phyloP scores from a whole-genome alignment of 352 stramenopile species.

The Globisporangium cystogenes region DNA sequence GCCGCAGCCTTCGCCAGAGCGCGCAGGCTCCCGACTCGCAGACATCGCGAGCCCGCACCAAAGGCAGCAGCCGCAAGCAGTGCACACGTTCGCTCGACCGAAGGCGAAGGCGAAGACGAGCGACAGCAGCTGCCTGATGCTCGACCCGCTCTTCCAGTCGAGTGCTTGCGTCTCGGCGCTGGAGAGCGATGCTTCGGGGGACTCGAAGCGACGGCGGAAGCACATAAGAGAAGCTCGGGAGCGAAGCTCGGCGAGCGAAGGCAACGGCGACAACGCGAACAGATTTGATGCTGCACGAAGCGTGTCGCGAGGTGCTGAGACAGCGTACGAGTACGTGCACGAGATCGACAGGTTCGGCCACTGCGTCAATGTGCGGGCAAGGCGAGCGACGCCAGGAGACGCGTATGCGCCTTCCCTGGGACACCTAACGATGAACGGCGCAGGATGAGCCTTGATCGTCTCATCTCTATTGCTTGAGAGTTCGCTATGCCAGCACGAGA shows the following conservation, averaged over 20 bases:
- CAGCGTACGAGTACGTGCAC: constrained; percentile 30
- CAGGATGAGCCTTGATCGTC: neutral
- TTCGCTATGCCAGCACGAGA: neutral
- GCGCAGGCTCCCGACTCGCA: neutral
- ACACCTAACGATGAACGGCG: constrained; percentile 16
- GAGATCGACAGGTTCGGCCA: constrained; percentile 40
- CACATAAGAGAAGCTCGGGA: neutral
- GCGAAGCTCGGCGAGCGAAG: neutral
- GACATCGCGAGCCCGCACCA: constrained; percentile 9
- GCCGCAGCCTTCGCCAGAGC: constrained; percentile 1
- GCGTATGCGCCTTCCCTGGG: constrained; percentile 48
- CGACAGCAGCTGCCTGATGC: constrained; percentile 36
- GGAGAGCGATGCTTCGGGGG: neutral
- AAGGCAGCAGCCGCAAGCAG: neutral
- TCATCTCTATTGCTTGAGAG: constrained; percentile 2
- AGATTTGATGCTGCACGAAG: neutral
- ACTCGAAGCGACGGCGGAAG: constrained; percentile 4
- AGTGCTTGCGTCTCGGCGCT: neutral
- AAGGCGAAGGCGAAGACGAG: constrained; percentile 23
- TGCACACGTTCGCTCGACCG: constrained; percentile 45
- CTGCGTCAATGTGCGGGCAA: constrained; percentile 39
- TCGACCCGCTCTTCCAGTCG: constrained; percentile 62
- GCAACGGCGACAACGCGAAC: neutral
- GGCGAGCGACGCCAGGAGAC: constrained; percentile 24
- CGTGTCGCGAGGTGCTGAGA: neutral